Base-by-base conservation (phyloP, 768 basidiomycete species). In the Leucosporidium creatinivorum region DNA sequence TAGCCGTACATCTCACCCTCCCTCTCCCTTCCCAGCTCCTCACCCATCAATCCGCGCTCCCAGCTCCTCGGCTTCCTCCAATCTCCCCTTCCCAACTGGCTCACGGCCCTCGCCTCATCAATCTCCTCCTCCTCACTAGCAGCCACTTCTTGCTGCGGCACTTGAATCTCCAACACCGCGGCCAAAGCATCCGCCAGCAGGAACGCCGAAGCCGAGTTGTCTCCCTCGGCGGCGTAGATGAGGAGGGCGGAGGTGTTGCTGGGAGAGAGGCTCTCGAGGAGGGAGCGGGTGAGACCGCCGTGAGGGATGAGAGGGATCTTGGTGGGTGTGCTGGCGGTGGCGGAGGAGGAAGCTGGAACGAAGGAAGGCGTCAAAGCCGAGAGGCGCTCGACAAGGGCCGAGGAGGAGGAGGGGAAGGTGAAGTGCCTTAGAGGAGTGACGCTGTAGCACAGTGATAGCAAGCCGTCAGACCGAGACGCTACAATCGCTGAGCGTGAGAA, bases 51-150 rank as follows among this genome's bases (percentile, higher is more conserved):
- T 6, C 70, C 70, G 2, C 25, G 25, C 62, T 63, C 70, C 70
- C 70, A 72, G n/a, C 70, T 72, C 56, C 23, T 48, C 49, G 70
- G 70, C 39, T 61, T 55, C 28, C 28, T 63, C 70, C 70, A 72
- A 10, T 44, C 39, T 17, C 39, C 39, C 15, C 39, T 44, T 44
- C 39, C 39, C 39, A 44, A 44, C 39, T 44, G 39, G 15, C 39
- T 44, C 10, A 44, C 39, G 8, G 8, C 21, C 61, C 51, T 15
- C 49, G 23, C 28, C 33, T 6, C 44, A 7, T 10, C 23, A 7
- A 1, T 44, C 36, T 51, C 63, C 25, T 55, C 44, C 25, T 31
- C 50, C 12, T 30, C 6, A 9, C 3, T 44, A 44, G 10, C 13
- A 17, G 15, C 17, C 31, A 25, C 28, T 17, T 18, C 12, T 5